Percentiles rank a stretch among this genome's conserved stretches.
phyloP scores from a whole-genome alignment of 2,329 filamentous ascomycete genomes.

The Colletotrichum simmondsii region DNA sequence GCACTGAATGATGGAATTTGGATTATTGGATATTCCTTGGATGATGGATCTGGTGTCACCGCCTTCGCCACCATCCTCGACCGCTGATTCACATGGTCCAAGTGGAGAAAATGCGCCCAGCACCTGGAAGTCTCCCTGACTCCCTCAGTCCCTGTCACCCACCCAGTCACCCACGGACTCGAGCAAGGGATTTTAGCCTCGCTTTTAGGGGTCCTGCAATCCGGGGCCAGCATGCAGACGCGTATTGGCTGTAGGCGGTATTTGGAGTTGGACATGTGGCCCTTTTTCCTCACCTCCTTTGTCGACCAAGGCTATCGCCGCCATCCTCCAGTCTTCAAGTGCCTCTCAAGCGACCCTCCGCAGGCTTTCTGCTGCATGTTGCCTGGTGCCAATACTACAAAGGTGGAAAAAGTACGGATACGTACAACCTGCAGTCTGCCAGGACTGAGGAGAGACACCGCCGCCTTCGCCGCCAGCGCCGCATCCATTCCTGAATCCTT shows the following conservation, averaged over 20 bases:
- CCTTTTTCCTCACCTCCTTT: background rate
- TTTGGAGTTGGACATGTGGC: background rate
- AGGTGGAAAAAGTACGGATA: too few species aligned
- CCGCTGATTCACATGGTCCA: slow-evolving; percentile 1
- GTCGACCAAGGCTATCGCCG: background rate
- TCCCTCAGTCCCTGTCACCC: too few species aligned
- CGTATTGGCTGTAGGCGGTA: background rate
- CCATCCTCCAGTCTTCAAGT: too few species aligned
- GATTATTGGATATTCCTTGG: background rate
- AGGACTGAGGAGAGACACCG: background rate
- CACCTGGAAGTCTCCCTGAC: background rate
- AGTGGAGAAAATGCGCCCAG: background rate
- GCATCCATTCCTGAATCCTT: background rate
- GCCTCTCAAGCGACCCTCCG: too few species aligned
- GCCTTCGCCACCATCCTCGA: background rate
- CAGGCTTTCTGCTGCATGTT: background rate
- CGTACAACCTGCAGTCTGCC: too few species aligned
- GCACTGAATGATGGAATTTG: too few species aligned
- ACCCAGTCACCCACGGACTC: background rate
- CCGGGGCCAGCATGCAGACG: background rate
- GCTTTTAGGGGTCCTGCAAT: slow-evolving; percentile 20
- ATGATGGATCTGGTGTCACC: background rate
- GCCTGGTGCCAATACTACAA: too few species aligned
- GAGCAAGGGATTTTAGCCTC: slow-evolving; percentile 13
- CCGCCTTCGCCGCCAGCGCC: background rate